These are phyloP conservation scores for Exophiala sideris DNA, from an alignment of 2,329 filamentous ascomycete genomes.

Conservation along the genomic window DNA sequence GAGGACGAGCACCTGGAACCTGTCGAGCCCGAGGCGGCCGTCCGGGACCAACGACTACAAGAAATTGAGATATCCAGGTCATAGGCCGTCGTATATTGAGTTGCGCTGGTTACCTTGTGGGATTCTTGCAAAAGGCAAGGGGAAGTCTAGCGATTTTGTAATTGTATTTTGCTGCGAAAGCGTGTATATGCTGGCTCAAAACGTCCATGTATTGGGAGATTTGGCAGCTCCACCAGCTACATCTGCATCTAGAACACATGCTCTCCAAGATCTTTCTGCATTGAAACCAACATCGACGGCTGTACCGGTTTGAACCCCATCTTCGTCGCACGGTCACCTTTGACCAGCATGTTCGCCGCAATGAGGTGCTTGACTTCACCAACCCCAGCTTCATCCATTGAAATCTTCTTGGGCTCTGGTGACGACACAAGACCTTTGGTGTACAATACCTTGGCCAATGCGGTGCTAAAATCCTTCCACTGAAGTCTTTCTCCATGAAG, in stretches of 20 bases:
- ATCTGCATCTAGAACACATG: slow-evolving; percentile 1
- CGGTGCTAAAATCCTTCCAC: slow-evolving; percentile 14
- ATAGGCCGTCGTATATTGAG: too few species aligned
- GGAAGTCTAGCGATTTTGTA: too few species aligned
- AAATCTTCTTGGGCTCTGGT: slow-evolving; percentile 12
- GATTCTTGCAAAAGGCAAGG: too few species aligned
- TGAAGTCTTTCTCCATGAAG: slow-evolving; percentile 15
- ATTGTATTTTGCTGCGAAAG: too few species aligned
- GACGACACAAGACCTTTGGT: slow-evolving; percentile 10
- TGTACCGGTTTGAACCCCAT: slow-evolving; percentile 16
- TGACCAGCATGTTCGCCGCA: slow-evolving; percentile 15
- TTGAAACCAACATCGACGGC: slow-evolving; percentile 7
- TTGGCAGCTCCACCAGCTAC: too few species aligned
- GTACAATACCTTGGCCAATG: slow-evolving; percentile 12
- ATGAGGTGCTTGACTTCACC: slow-evolving; percentile 9
- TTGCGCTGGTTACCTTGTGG: too few species aligned
- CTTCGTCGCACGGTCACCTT: slow-evolving; percentile 14
- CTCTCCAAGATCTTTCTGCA: slow-evolving; percentile 10
- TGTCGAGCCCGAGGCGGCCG: too few species aligned
- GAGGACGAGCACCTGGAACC: too few species aligned
- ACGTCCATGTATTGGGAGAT: neutral
- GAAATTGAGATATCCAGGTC: too few species aligned
- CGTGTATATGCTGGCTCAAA: too few species aligned
- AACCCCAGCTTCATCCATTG: slow-evolving; percentile 7
- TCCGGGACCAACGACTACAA: too few species aligned